These are phyloP conservation scores for Royoungia palumana DNA, from an alignment of 768 basidiomycete genomes.

Conservation along the genomic window DNA sequence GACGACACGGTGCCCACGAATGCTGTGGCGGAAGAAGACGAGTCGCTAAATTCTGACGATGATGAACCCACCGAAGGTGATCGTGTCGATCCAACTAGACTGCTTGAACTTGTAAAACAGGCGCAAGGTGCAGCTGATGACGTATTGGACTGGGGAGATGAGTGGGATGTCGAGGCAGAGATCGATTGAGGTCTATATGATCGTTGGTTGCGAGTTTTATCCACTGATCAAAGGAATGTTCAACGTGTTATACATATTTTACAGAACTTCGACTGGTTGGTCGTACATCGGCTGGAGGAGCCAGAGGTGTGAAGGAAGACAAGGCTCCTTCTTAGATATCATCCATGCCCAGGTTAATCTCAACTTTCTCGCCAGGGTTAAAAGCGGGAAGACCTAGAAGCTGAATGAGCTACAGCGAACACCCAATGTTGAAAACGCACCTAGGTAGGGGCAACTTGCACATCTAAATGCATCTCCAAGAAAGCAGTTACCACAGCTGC, in stretches of 20 bases:
- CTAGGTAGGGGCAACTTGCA: slow-evolving; percentile 91
- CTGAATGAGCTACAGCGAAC: slow-evolving; percentile 11
- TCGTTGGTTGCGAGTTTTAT: background rate
- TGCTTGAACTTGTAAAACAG: slow-evolving; percentile 25
- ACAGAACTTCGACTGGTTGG: background rate
- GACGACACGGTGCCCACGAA: slow-evolving; percentile 4
- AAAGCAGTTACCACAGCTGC: slow-evolving; percentile 97
- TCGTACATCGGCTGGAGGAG: slow-evolving; percentile 2
- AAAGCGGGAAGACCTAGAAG: slow-evolving; percentile 90
- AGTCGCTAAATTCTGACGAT: slow-evolving; percentile 9
- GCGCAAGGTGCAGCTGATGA: slow-evolving; percentile 25
- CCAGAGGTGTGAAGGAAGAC: background rate
- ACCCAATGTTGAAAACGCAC: slow-evolving; percentile 47
- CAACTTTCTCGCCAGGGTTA: slow-evolving; percentile 97
- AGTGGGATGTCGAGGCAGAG: slow-evolving; percentile 22
- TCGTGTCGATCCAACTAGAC: slow-evolving; percentile 14
- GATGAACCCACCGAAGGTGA: slow-evolving; percentile 10
- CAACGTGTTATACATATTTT: slow-evolving; percentile 3
- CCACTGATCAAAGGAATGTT: background rate
- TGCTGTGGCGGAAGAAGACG: slow-evolving; percentile 15
- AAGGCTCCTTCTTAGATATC: slow-evolving; percentile 55
- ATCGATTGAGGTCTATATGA: background rate
- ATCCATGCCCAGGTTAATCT: slow-evolving; percentile 85
- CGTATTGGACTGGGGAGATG: slow-evolving; percentile 31
- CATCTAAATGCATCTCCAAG: slow-evolving; percentile 98